phyloP scores from a whole-genome alignment of 768 basidiomycete genomes.

The Calocybe gangraenosa region DNA sequence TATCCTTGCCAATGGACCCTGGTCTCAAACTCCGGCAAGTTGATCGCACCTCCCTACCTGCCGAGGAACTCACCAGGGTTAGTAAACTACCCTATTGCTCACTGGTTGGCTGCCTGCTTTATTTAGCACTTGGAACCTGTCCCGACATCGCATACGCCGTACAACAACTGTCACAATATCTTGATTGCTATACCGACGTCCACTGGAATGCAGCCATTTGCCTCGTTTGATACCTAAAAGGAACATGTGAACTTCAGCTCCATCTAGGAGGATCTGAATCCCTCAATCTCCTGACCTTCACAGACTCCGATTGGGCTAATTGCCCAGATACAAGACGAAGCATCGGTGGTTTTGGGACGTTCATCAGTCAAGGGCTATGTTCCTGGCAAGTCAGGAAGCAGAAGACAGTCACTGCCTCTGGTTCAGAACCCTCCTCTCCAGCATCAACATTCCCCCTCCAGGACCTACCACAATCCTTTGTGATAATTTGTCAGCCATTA shows the following conservation, averaged over 20 bases:
- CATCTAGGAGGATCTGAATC: neutral
- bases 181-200: too few species aligned
- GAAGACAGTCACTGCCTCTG: slow-evolving; percentile 13
- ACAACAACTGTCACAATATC: too few species aligned
- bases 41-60: neutral
- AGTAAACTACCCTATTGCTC: neutral
- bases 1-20: too few species aligned
- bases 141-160: too few species aligned
- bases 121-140: too few species aligned
- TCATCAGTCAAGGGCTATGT: slow-evolving; percentile 12
- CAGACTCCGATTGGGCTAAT: slow-evolving; percentile 18
- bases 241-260: neutral
- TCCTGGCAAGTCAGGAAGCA: slow-evolving; percentile 10
- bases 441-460: slow-evolving; percentile 6
- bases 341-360: slow-evolving; percentile 16
- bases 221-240: too few species aligned
- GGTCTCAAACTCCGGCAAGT: neutral
- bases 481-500: too few species aligned
- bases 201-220: slow-evolving; percentile 1
- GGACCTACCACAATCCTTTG: too few species aligned
- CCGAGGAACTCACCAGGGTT: neutral
- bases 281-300: too few species aligned
- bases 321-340: slow-evolving; percentile 14
- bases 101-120: neutral
- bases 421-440: slow-evolving; percentile 14